Percentiles rank a stretch among this genome's conserved stretches.
Evolutionary conservation across 1,284 basidiomycete genomes (phyloP).

Genomic region (Mycena citricolor): DNA sequence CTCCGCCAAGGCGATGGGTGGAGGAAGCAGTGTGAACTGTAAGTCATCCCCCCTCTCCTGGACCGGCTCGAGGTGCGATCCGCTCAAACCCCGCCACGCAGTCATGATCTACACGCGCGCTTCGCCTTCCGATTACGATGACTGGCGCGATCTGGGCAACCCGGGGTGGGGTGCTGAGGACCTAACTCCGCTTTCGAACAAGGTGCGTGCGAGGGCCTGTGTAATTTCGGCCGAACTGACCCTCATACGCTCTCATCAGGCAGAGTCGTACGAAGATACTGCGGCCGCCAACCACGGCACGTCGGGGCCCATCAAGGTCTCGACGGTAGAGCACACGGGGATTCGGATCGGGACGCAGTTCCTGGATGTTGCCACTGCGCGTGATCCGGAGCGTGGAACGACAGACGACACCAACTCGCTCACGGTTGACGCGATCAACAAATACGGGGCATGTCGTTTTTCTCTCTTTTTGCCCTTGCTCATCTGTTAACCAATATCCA

Average conservation of each 20-base stretch:
- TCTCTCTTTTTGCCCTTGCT: neutral
- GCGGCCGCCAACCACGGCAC: conserved; percentile 44
- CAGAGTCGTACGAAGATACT: conserved; percentile 44
- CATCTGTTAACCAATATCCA: conserved; percentile 2
- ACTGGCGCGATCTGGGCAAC: conserved; percentile 41
- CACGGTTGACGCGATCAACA: conserved; percentile 37
- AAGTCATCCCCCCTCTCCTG: too few species aligned
- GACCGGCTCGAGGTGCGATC: too few species aligned
- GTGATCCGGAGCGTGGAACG: conserved; percentile 40
- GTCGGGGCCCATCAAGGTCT: conserved; percentile 52
- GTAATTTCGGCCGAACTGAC: neutral
- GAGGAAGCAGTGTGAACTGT: conserved; percentile 62
- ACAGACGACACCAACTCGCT: conserved; percentile 46
- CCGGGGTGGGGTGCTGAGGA: conserved; percentile 42
- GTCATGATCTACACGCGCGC: conserved; percentile 42
- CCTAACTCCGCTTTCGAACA: conserved; percentile 41
- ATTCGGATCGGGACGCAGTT: conserved; percentile 43
- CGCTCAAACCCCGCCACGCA: too few species aligned
- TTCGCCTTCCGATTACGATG: conserved; percentile 44
- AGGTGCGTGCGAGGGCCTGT: conserved; percentile 32
- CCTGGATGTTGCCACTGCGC: conserved; percentile 42
- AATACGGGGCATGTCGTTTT: conserved; percentile 41
- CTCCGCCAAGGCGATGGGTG: conserved; percentile 50
- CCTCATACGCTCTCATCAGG: conserved; percentile 38
- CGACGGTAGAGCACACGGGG: conserved; percentile 40